Base-by-base conservation (phyloP, 306 rosid genomes). In the Vigna nakashimae region DNA sequence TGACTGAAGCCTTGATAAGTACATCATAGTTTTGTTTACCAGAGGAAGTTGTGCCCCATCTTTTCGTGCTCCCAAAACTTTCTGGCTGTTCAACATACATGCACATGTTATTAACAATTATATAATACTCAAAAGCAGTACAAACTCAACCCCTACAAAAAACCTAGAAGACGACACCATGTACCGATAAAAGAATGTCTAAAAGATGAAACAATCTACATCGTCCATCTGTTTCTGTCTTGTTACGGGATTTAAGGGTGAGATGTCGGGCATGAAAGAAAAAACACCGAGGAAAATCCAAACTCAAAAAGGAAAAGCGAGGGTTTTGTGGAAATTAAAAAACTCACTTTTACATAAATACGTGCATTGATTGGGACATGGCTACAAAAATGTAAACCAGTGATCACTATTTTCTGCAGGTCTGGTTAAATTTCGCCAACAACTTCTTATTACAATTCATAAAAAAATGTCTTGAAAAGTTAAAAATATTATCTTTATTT, bases 21-120 rank as follows among this genome's bases (percentile, higher is more conserved):
- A 89, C 98, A 94, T 92, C 94, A 91, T 90, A 32, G 97, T 92
- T 83, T 88, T 85, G 77, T 94, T 94, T 65, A 92, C 97, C 67
- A 92, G 90, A 12, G 97, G 98, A 69, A 94, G 89, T 26, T 7
- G 26, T 12, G 84, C 90, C 16, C 95, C 98, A 71, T 94, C 97
- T 83, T 90, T 92, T 14, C 87, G 74, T 36, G 84, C 87, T 83
- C 89, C 96, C 87, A 94, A 79, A 81, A 94, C 18, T 79, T 92
- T 92, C 76, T 83, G 89, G 73, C 98, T 94, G 93, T 74, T 70
- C 81, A 45, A 68, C 16, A 60, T 7, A 14, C 20, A 30, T 60
- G 13, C 65, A 4, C 16, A 60, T 60, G 43, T 60, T 20, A 75
- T 6, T 45, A 46, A 45, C 1, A 30, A 30, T 30, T 11, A 56